phyloP scores from a whole-genome alignment of 2,329 filamentous ascomycete species.

The Talaromyces pinophilus region DNA sequence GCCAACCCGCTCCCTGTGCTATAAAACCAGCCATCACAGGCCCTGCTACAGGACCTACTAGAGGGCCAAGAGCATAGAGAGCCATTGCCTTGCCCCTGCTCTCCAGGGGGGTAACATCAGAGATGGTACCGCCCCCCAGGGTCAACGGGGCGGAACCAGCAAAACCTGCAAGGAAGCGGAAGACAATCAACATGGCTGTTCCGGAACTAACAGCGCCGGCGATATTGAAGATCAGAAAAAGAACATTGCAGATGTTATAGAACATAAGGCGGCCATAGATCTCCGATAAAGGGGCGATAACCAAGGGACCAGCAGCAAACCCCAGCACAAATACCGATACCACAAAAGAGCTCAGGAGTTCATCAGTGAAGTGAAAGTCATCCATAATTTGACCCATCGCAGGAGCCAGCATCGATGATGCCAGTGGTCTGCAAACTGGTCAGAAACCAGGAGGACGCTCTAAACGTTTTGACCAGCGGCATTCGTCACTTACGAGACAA shows the following conservation, averaged over 20 bases:
- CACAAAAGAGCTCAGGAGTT: neutral
- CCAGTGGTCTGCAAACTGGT: no score
- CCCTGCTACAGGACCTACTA: neutral
- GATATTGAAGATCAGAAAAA: slow-evolving; percentile 65
- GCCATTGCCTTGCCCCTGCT: neutral
- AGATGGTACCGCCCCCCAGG: neutral
- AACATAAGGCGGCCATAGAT: slow-evolving; percentile 63
- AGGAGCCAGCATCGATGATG: no score
- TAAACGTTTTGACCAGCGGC: no score
- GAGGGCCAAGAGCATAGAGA: neutral
- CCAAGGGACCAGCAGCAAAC: slow-evolving; percentile 57
- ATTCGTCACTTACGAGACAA: no score
- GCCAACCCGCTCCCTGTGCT: neutral
- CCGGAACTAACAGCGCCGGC: slow-evolving; percentile 55
- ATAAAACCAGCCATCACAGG: neutral
- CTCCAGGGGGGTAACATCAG: neutral
- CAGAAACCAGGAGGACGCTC: no score
- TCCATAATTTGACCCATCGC: no score
- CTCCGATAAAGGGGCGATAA: slow-evolving; percentile 62
- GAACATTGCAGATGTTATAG: slow-evolving; percentile 57
- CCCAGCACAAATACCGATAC: slow-evolving; percentile 42
- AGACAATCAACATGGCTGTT: neutral
- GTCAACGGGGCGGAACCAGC: neutral
- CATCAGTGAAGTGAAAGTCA: neutral
- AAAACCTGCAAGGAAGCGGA: neutral